These are phyloP conservation scores for Chaetomium olivaceum DNA, from an alignment of 2,329 filamentous ascomycete species.

Conservation along the genomic window DNA sequence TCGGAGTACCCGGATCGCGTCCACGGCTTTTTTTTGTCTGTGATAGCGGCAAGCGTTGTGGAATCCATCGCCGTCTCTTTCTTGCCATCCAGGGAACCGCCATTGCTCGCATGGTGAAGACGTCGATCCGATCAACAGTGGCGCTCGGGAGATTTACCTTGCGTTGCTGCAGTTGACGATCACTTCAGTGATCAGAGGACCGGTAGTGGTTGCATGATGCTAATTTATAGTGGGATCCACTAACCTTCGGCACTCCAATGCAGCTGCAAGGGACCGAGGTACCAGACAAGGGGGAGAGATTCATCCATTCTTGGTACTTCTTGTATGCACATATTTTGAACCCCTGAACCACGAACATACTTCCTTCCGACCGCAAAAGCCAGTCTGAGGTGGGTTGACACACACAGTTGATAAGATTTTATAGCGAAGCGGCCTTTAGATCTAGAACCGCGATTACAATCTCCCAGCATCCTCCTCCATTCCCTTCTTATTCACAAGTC, in stretches of 20 bases:
- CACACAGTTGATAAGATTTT: no score
- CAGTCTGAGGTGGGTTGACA: neutral
- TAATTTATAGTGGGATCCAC: neutral
- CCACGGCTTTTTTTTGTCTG: neutral
- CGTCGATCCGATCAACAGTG: slow-evolving; percentile 8
- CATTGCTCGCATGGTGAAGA: neutral
- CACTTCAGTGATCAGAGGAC: neutral
- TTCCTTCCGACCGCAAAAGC: neutral
- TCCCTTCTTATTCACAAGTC: neutral
- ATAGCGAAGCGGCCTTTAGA: no score
- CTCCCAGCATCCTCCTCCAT: neutral
- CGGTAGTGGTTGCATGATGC: slow-evolving; percentile 1
- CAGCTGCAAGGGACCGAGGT: slow-evolving; percentile 1
- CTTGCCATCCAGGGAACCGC: neutral
- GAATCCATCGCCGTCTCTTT: neutral
- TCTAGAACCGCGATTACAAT: neutral
- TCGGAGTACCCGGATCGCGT: neutral
- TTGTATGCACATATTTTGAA: neutral
- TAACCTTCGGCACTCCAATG: slow-evolving; percentile 1
- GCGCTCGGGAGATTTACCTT: slow-evolving; percentile 16
- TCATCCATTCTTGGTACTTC: neutral
- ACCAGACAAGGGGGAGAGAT: no score
- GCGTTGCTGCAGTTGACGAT: neutral
- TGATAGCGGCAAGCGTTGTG: neutral
- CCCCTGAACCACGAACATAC: neutral